Evolutionary conservation across 2,329 filamentous ascomycete genomes (phyloP).

Genomic region (Aureobasidium namibiae): DNA sequence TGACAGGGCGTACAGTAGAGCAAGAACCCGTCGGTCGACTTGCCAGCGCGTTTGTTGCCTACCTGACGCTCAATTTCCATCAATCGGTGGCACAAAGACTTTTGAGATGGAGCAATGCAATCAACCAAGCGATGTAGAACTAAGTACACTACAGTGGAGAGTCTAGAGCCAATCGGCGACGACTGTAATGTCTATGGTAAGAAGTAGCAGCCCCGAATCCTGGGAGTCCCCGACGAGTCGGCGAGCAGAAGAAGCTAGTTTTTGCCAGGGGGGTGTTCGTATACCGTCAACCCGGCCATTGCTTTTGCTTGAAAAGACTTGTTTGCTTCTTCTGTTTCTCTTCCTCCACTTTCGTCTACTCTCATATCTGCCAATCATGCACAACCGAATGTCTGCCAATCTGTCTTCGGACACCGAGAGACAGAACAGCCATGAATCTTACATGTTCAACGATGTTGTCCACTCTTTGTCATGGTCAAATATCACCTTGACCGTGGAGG

Average conservation of each 20-base stretch:
- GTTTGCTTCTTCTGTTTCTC: neutral
- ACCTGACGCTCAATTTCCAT: neutral
- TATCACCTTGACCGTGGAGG: slow-evolving; percentile 60
- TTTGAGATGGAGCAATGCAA: neutral
- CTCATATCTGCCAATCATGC: neutral
- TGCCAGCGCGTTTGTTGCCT: neutral
- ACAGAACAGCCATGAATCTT: slow-evolving; percentile 19
- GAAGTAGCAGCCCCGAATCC: neutral
- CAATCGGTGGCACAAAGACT: neutral
- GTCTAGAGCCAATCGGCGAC: neutral
- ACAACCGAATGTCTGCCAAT: neutral
- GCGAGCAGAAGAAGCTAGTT: neutral
- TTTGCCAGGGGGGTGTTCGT: neutral
- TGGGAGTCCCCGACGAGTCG: slow-evolving; percentile 1
- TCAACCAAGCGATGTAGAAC: neutral
- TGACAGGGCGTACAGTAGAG: slow-evolving; percentile 6
- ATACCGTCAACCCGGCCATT: neutral
- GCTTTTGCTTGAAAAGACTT: neutral
- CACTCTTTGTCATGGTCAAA: slow-evolving; percentile 54
- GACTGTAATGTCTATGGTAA: neutral
- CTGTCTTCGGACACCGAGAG: slow-evolving; percentile 6
- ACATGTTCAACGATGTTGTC: slow-evolving; percentile 53
- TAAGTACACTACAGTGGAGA: neutral
- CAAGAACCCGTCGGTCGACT: neutral
- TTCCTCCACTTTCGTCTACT: neutral